Evolutionary conservation across 495 filamentous ascomycete species (phyloP).

Genomic region (Aspergillus funiculosus): DNA sequence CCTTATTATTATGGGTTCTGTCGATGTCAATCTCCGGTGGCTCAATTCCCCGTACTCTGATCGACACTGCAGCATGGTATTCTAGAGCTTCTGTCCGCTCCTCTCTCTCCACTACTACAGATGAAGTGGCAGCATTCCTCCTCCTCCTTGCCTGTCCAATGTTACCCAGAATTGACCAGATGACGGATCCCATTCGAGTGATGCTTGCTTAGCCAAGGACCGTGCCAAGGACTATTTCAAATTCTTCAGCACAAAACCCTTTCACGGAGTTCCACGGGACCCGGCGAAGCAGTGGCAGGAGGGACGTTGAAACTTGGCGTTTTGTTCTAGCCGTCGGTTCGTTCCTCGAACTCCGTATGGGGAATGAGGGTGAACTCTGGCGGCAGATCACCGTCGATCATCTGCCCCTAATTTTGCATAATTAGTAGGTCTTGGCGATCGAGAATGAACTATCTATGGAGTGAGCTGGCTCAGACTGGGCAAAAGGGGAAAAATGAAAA

Average conservation of each 20-base stretch:
- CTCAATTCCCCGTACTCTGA: not conserved
- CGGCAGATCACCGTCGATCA: conserved; percentile 24
- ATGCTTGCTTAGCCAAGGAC: conserved; percentile 4
- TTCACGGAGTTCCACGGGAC: conserved; percentile 4
- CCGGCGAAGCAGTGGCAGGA: not conserved
- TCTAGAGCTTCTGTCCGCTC: conserved; percentile 4
- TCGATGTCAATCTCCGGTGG: not conserved
- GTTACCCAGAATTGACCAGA: conserved; percentile 3
- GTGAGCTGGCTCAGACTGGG: not conserved
- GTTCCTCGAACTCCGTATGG: conserved; percentile 8
- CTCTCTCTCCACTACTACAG: not conserved
- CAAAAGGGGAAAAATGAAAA: too few species aligned
- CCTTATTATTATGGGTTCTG: not conserved
- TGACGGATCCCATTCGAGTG: not conserved
- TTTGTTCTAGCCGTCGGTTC: not conserved
- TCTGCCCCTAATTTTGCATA: conserved; percentile 16
- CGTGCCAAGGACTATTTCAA: conserved; percentile 13
- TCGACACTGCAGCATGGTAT: too few species aligned
- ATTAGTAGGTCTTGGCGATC: conserved; percentile 16
- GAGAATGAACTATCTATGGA: not conserved
- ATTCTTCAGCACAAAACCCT: not conserved
- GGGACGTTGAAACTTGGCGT: not conserved
- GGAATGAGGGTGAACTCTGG: conserved; percentile 5
- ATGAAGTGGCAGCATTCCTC: not conserved
- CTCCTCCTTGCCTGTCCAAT: conserved; percentile 10